These are phyloP conservation scores for Xerocomellus chrysenteron DNA, from an alignment of 768 basidiomycete species.

Conservation along the genomic window DNA sequence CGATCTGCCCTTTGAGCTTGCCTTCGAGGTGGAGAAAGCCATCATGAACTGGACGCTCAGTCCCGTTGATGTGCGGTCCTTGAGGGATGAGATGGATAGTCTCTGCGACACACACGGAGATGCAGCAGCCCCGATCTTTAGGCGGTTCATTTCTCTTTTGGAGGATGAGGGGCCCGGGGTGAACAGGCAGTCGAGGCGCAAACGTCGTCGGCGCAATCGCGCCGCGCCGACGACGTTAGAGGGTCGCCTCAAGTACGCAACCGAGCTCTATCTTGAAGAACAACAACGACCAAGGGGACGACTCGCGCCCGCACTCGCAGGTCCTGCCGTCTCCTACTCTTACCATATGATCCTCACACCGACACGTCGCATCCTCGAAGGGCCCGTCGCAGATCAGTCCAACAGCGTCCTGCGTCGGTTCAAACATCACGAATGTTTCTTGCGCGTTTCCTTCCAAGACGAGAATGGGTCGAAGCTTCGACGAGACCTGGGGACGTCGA, in stretches of 20 bases:
- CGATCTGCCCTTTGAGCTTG: constrained; percentile 34
- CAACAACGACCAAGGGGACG: constrained; percentile 24
- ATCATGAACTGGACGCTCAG: constrained; percentile 30
- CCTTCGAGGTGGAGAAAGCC: constrained; percentile 41
- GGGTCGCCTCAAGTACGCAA: constrained; percentile 17
- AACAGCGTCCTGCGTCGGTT: constrained; percentile 41
- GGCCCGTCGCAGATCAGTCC: constrained; percentile 38
- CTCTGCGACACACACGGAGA: constrained; percentile 19
- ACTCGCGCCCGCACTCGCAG: constrained; percentile 20
- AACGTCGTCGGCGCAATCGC: not conserved
- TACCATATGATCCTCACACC: constrained; percentile 43
- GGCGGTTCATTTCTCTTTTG: constrained; percentile 15
- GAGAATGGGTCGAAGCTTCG: constrained; percentile 41
- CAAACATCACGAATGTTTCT: constrained; percentile 39
- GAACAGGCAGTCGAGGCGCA: not conserved
- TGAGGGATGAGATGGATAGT: constrained; percentile 18
- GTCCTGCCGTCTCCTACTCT: constrained; percentile 28
- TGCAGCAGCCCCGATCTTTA: constrained; percentile 25
- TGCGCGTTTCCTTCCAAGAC: constrained; percentile 50
- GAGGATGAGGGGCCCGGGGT: constrained; percentile 13
- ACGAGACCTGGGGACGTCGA: constrained; percentile 31
- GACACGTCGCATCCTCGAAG: constrained; percentile 38
- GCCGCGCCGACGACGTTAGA: constrained; percentile 6
- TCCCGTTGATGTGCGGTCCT: constrained; percentile 15
- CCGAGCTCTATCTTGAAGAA: constrained; percentile 21